Percentiles rank a stretch among this genome's conserved stretches.
These are phyloP conservation scores for Pisolithus orientalis DNA, from an alignment of 768 basidiomycete genomes.

Conservation along the genomic window DNA sequence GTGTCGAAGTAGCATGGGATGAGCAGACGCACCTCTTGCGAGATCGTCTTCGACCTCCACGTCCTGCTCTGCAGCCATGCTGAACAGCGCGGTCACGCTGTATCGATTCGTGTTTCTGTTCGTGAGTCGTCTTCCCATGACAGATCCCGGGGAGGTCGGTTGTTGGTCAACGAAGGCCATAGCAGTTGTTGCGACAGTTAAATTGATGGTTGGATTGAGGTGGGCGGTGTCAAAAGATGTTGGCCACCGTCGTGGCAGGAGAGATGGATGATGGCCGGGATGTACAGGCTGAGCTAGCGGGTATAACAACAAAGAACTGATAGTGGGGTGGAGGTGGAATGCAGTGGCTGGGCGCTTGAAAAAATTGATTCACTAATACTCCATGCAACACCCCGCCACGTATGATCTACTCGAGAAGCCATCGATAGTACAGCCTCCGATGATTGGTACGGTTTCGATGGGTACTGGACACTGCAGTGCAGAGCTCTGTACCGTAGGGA, in stretches of 20 bases:
- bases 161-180: slow-evolving; percentile 58
- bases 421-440: too few species aligned
- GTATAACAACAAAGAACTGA: too few species aligned
- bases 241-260: background rate
- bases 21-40: slow-evolving; percentile 65
- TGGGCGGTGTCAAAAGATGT: background rate
- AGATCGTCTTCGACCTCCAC: slow-evolving; percentile 97
- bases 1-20: background rate
- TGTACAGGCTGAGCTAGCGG: too few species aligned
- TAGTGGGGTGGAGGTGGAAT: too few species aligned
- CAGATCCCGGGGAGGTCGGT: slow-evolving; percentile 55
- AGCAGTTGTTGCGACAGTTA: background rate
- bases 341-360: too few species aligned
- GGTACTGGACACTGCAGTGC: too few species aligned
- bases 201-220: background rate
- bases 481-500: too few species aligned
- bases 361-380: too few species aligned
- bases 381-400: too few species aligned
- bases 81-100: slow-evolving; percentile 91
- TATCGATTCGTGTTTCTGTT: slow-evolving; percentile 96
- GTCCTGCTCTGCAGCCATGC: slow-evolving; percentile 98
- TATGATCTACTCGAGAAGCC: too few species aligned
- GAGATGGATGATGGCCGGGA: too few species aligned
- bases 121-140: slow-evolving; percentile 70
- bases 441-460: too few species aligned